Conservation (phyloP, 75 land plant species). For the Pinus tabuliformis region DNA sequence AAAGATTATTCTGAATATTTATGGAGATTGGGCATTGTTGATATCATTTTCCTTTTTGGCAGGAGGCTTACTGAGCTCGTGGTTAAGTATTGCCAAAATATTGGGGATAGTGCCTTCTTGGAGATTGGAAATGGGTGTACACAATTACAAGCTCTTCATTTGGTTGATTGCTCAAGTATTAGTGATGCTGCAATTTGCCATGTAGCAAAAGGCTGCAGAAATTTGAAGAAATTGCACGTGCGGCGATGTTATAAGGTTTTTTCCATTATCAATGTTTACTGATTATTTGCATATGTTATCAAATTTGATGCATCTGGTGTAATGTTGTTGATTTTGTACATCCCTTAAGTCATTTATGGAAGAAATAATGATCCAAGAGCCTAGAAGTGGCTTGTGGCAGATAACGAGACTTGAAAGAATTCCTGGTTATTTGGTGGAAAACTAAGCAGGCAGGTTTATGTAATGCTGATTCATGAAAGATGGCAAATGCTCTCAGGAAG, state of each 20-base stretch:
- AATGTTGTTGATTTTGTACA: neutral
- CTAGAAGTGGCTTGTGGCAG: too few species aligned
- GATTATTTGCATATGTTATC: neutral
- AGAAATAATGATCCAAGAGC: neutral
- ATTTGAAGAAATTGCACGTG: slow-evolving; percentile 80
- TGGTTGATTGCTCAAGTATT: slow-evolving; percentile 79
- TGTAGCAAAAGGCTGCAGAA: slow-evolving; percentile 71
- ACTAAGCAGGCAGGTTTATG: too few species aligned
- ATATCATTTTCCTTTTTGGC: slow-evolving; percentile 16
- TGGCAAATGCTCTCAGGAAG: too few species aligned
- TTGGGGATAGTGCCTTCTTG: slow-evolving; percentile 55
- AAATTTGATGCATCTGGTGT: neutral
- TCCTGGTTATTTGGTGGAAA: too few species aligned
- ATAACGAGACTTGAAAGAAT: too few species aligned
- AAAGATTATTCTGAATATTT: neutral
- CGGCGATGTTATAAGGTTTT: slow-evolving; percentile 91
- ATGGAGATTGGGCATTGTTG: neutral
- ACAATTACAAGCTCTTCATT: slow-evolving; percentile 65
- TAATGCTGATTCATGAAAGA: too few species aligned
- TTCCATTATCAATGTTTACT: neutral
- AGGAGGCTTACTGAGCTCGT: slow-evolving; percentile 78
- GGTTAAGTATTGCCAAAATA: slow-evolving; percentile 74
- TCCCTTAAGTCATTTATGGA: neutral
- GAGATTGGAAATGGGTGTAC: slow-evolving; percentile 81
- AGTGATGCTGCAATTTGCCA: slow-evolving; percentile 68